A percentile compares a stretch with the other conserved stretches of the same genome.
Conservation (phyloP, 495 filamentous ascomycete genomes). For the Aspergillus haitiensis region DNA sequence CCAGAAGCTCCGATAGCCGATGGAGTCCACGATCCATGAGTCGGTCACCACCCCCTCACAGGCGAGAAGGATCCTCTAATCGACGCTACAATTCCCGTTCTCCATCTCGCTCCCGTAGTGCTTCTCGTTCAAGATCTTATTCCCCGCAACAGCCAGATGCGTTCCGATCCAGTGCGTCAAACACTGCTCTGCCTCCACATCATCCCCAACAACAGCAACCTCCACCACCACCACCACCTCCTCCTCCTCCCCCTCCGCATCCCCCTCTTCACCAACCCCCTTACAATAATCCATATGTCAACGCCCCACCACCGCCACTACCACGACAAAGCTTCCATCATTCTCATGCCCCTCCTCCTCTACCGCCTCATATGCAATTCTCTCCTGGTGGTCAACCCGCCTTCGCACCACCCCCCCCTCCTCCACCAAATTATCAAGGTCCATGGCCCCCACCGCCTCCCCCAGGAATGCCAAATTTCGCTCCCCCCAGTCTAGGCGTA, state of each 20-base stretch:
- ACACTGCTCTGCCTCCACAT: conserved; percentile 24
- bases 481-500: background rate
- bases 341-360: conserved; percentile 17
- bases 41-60: conserved; percentile 21
- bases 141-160: conserved; percentile 37
- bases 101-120: conserved; percentile 27
- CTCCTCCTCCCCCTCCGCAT: background rate
- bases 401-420: conserved; percentile 28
- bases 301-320: background rate
- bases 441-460: conserved; percentile 34
- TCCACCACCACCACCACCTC: conserved; percentile 17
- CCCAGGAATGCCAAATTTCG: conserved; percentile 29
- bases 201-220: conserved; percentile 22
- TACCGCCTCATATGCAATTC: conserved; percentile 30
- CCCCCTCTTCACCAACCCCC: background rate
- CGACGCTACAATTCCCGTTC: conserved; percentile 32
- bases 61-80: conserved; percentile 17
- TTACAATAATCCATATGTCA: background rate
- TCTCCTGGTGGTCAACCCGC: conserved; percentile 3
- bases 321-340: conserved; percentile 18
- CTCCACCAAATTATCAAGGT: conserved; percentile 29
- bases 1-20: conserved; percentile 37
- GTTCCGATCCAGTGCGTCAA: conserved; percentile 32
- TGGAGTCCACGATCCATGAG: conserved; percentile 31
- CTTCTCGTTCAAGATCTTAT: conserved; percentile 48